phyloP scores from a whole-genome alignment of 2,329 filamentous ascomycete genomes.

The Madurella mycetomatis region DNA sequence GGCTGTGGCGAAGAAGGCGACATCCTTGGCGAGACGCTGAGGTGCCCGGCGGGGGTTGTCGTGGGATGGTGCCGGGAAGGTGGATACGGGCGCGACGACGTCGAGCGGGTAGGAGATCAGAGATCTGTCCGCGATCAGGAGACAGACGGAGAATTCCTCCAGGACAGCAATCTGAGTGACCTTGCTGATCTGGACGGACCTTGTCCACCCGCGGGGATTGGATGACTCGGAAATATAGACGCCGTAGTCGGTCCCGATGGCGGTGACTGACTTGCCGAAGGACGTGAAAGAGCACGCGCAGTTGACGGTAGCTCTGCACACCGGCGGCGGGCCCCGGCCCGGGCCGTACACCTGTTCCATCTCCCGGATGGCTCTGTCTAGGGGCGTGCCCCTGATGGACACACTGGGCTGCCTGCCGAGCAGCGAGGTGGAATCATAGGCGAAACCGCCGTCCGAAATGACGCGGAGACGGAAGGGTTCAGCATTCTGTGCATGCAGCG shows the following conservation, averaged over 20 bases:
- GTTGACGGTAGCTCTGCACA: slow-evolving; percentile 84
- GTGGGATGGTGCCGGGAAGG: slow-evolving; percentile 56
- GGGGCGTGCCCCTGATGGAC: slow-evolving; percentile 81
- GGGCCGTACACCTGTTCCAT: slow-evolving; percentile 74
- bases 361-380: slow-evolving; percentile 85
- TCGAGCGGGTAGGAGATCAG: slow-evolving; percentile 93
- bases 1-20: slow-evolving; percentile 93
- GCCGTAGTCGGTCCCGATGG: slow-evolving; percentile 91
- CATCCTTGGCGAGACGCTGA: slow-evolving; percentile 86
- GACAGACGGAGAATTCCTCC: slow-evolving; percentile 90
- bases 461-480: slow-evolving; percentile 92
- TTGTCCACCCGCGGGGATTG: slow-evolving; percentile 85
- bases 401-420: slow-evolving; percentile 61
- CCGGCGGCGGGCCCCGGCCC: slow-evolving; percentile 65
- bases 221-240: slow-evolving; percentile 85
- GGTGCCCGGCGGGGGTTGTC: slow-evolving; percentile 82
- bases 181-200: slow-evolving; percentile 69
- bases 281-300: slow-evolving; percentile 88
- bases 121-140: slow-evolving; percentile 86
- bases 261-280: slow-evolving; percentile 80
- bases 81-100: slow-evolving; percentile 63
- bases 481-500: slow-evolving; percentile 85
- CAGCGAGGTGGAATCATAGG: slow-evolving; percentile 62
- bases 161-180: slow-evolving; percentile 93
- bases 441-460: slow-evolving; percentile 87